Evolutionary conservation across 306 rosid species (phyloP), one percentile per base, ranked within the genome.

Genomic region (Inga leiocalycina): DNA sequence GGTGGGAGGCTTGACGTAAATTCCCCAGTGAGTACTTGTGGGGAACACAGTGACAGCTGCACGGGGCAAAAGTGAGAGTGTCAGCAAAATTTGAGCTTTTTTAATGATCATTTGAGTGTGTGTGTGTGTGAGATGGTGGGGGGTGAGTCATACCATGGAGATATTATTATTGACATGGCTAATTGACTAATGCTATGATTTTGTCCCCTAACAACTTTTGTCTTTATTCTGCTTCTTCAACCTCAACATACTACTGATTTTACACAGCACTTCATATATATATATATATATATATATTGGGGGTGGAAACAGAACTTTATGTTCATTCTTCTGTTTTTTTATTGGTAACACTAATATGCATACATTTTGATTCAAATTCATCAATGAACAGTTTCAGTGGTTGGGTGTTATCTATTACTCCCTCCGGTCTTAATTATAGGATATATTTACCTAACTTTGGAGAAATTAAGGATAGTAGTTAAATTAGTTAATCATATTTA

Each of bases 31-130:
- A 59, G 6, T 62, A 24, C 16, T 10, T 62, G 68, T 62, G 68
- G 68, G 68, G 37, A 62, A 24, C 68, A 62, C 68, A 24, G 2
- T 27, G 39, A 62, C 68, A 62, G 37, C 68, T 27, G 68, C 37
- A 62, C 34, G 17, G 68, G 35, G 14, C 37, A 24, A 62, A 62
- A 24, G 68, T 62, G 68, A 24, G 30, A 59, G 19, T 62, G 68
- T 62, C 68, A 62, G 68, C 68, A 27, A 59, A n/a, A 22, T 62
- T 62, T 62, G 68, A 62, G 68, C 68, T 62, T 62, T 62, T 56
- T 16, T 51, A 39, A 39, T 57, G 2, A n/a, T 57, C 37, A 62
- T 62, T 11, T 62, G 4, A 3, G 35, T 27, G 68, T 24, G 67
- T 22, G 35, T 9, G 34, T 10, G 30, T 24, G 16, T 9, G 5